Base-by-base conservation (phyloP, 2,329 filamentous ascomycete genomes). In the Aspergillus tubingensis region DNA sequence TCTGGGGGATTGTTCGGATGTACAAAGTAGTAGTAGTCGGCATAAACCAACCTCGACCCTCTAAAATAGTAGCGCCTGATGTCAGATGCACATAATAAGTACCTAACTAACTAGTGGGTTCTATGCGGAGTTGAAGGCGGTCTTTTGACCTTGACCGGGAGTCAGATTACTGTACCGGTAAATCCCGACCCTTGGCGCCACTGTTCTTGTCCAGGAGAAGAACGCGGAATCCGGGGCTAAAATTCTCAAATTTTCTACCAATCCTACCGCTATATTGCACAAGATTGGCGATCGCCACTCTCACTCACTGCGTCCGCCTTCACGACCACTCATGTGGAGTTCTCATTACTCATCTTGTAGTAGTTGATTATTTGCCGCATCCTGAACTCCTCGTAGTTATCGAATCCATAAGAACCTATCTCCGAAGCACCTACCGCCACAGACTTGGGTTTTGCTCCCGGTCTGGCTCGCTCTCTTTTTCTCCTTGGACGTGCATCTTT, bases 171-270 rank as follows among this genome's bases (percentile, higher is more conserved):
- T 57, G 59, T 60, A 65, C 69, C 67, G 69, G 64, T 51, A 68
- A 66, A 62, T 61, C 60, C 70, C 69, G 70, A 69, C 43, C 62
- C 65, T 63, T 62, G 64, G 32, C 50, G 56, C 43, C 17, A 51
- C 52, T 41, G 39, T 38, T 11, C 41, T 27, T 60, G 53, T 38
- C 52, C 25, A 27, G 30, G 39, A 44, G n/a, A 48, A 41, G 30
- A 50, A 52, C 48, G 36, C 44, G 52, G 55, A 58, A 50, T 58
- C 30, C 48, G 49, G 17, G 49, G 51, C 57, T 59, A 58, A 59
- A 62, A 67, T 57, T 65, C 63, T 66, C 62, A 61, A 60, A 50
- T 47, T 59, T 65, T 60, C 58, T 54, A 54, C 13, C 38, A 43
- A 15, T 19, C 19, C n/a, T 10, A 36, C 11, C n/a, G 32, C 48